Conservation (phyloP, 345 rosid genomes). For the Gossypium turneri region DNA sequence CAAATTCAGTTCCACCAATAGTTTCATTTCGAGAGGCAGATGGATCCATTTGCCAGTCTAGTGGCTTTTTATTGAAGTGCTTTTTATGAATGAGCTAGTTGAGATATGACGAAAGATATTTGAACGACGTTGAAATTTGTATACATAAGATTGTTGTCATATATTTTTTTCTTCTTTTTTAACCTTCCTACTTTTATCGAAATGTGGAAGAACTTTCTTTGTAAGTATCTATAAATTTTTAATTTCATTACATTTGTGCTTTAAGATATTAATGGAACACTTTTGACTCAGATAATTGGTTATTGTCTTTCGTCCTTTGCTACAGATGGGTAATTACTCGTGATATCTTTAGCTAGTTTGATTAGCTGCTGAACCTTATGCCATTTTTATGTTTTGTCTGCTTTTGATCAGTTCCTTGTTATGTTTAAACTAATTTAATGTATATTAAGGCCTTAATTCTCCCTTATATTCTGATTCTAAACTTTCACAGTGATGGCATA, state of each 20-base stretch:
- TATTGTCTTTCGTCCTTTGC: neutral
- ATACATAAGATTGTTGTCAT: neutral
- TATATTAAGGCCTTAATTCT: neutral
- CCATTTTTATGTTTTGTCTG: neutral
- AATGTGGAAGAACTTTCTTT: neutral
- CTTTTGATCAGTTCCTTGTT: neutral
- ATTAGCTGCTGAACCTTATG: neutral
- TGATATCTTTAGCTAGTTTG: conserved; percentile 7
- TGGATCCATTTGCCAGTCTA: neutral
- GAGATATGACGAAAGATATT: neutral
- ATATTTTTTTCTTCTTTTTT: neutral
- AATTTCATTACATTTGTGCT: neutral
- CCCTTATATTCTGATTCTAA: conserved; percentile 6
- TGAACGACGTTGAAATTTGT: neutral
- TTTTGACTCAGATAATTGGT: neutral
- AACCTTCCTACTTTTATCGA: neutral
- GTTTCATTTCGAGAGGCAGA: neutral
- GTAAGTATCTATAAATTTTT: neutral
- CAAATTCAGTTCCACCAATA: conserved; percentile 17
- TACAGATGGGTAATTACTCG: neutral
- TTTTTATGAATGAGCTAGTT: neutral
- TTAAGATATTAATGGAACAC: neutral
- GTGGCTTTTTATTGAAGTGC: neutral
- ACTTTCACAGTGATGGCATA: neutral
- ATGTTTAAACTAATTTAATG: neutral